Conservation (phyloP, 805 yeast species). For the Cyberlindnera veronae region DNA sequence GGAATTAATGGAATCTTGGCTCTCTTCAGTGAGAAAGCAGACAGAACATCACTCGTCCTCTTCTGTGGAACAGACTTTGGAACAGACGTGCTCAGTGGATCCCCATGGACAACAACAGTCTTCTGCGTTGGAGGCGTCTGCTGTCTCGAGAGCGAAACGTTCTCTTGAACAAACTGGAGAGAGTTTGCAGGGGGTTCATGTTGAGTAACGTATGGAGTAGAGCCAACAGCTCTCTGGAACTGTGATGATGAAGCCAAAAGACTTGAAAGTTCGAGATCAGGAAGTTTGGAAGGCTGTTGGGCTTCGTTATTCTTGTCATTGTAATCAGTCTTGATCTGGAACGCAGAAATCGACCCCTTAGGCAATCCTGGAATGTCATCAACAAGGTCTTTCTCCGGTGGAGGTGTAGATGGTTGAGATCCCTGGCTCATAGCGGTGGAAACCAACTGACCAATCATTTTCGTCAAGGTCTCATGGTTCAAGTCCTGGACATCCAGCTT, state of each 20-base stretch:
- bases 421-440: conserved; percentile 15
- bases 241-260: no score
- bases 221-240: no score
- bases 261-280: conserved; percentile 12
- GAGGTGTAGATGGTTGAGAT: conserved; percentile 10
- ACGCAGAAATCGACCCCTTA: conserved; percentile 30
- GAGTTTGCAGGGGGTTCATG: no score
- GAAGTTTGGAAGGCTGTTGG: not conserved
- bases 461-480: conserved; percentile 30
- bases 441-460: conserved; percentile 26
- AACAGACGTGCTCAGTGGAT: no score
- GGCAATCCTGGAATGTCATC: conserved; percentile 27
- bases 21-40: conserved; percentile 24
- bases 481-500: conserved; percentile 48
- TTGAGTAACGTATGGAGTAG: no score
- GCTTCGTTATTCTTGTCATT: not conserved
- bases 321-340: conserved; percentile 23
- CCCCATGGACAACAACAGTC: no score
- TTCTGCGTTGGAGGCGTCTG: not conserved
- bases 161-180: no score
- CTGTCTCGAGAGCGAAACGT: no score
- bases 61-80: no score
- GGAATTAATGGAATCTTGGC: conserved; percentile 26
- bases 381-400: conserved; percentile 4
- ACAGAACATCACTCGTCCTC: conserved; percentile 22